Conservation (phyloP, 768 basidiomycete species). For the Pulveroboletus sp. region DNA sequence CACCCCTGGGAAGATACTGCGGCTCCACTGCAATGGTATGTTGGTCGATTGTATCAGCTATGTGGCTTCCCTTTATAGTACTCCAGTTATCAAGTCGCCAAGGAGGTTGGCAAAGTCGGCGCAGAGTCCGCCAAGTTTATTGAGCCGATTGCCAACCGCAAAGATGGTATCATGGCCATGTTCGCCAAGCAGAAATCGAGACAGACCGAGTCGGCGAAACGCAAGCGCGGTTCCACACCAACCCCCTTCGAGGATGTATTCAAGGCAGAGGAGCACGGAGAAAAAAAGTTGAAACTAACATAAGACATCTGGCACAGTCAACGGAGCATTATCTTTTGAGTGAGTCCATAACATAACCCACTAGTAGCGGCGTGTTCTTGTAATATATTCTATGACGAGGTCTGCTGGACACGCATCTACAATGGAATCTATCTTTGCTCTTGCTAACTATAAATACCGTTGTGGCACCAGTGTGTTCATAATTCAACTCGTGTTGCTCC, state of each 20-base stretch:
- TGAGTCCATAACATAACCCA: not conserved
- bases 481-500: slow-evolving; percentile 4
- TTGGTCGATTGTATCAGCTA: not conserved
- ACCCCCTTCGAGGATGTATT: not conserved
- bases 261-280: slow-evolving; percentile 14
- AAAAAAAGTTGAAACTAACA: slow-evolving; percentile 21
- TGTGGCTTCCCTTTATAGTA: not conserved
- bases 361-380: not conserved
- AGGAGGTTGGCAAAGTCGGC: slow-evolving; percentile 90
- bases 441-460: not conserved
- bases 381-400: slow-evolving; percentile 12
- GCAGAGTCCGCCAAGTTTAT: slow-evolving; percentile 80
- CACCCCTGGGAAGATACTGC: slow-evolving; percentile 52
- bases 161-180: slow-evolving; percentile 85
- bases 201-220: slow-evolving; percentile 21
- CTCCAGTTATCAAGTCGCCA: slow-evolving; percentile 79
- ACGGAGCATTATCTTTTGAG: not conserved
- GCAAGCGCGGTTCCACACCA: slow-evolving; percentile 25
- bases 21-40: slow-evolving; percentile 67
- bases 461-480: not conserved
- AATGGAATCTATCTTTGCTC: not conserved
- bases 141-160: slow-evolving; percentile 71
- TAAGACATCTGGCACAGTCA: not conserved
- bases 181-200: slow-evolving; percentile 60
- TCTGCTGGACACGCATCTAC: not conserved